Evolutionary conservation across 495 filamentous ascomycete species (phyloP), one percentile per base, ranked within the genome.

Genomic region (Viridothelium virens): DNA sequence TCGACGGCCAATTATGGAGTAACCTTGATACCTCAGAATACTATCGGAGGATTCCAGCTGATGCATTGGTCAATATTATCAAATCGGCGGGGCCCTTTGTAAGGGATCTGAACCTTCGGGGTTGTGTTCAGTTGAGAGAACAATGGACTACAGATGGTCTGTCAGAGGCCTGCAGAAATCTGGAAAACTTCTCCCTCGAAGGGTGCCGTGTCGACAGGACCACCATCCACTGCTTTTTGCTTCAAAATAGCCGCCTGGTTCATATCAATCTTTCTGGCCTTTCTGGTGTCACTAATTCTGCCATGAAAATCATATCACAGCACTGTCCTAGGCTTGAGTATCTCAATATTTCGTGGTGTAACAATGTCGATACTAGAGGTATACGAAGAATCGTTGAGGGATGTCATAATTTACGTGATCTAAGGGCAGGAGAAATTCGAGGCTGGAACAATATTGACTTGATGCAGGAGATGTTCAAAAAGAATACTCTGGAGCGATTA

Each of bases 1-100:
- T 91, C 69, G 94, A 98, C 74, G 94, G 94, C 7, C 94, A 98
- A 76, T 78, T 98, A 18, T 98, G 94, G 94, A 84, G 83, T 0
- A 83, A 82, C 59, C 81, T 97, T 50, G 91, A 97, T 73, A 88
- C 91, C 0, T 85, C 92, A 0, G 86, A 88, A 38, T 97, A 91
- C 75, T 98, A 98, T 73, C 82, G 82, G 61, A 85, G 89, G 48
- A 97, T 98, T 65, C 86, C 94, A 0, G 89, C 89, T 9, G 87
- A 88, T 65, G 87, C 89, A 7, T 78, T 98, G 12, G 85, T 91
- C 53, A 92, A 89, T 74, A 90, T 98, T 65, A 90, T 97, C 72
- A 86, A 85, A 0, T 79, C 85, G 2, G 91, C 91, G 3, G 94
- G 93, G 2, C 89, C 92, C 0, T 98, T 97, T 70, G 84, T 97